Evolutionary conservation across 768 basidiomycete species (phyloP).

Genomic region (Amanita polypyramis): DNA sequence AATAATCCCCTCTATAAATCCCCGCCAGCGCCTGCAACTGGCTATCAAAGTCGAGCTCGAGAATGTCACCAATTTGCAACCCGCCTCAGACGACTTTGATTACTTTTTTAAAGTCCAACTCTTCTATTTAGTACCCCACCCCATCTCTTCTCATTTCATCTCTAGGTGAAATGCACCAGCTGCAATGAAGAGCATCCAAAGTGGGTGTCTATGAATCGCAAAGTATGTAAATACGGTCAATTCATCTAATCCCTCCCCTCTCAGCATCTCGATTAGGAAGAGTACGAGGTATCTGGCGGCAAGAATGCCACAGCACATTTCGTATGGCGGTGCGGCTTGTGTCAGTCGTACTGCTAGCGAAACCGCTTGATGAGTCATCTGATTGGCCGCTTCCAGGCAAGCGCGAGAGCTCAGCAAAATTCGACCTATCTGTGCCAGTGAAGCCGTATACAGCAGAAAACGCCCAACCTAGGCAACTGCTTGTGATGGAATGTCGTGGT

Average conservation of each 20-base stretch:
- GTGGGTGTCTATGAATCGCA: slow-evolving; percentile 57
- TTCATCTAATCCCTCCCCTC: neutral
- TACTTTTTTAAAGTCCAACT: slow-evolving; percentile 66
- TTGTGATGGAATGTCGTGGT: slow-evolving; percentile 77
- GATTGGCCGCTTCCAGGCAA: slow-evolving; percentile 34
- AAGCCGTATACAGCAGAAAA: slow-evolving; percentile 52
- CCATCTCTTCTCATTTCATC: slow-evolving; percentile 5
- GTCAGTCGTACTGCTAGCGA: slow-evolving; percentile 21
- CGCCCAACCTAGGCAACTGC: slow-evolving; percentile 50
- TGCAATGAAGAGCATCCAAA: slow-evolving; percentile 75
- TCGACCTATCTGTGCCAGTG: slow-evolving; percentile 40
- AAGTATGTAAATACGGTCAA: slow-evolving; percentile 26
- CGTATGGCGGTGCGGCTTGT: slow-evolving; percentile 70
- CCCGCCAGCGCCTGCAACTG: slow-evolving; percentile 41
- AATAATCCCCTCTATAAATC: slow-evolving; percentile 4
- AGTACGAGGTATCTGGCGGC: slow-evolving; percentile 50
- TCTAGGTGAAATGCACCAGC: slow-evolving; percentile 66
- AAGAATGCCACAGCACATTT: slow-evolving; percentile 67
- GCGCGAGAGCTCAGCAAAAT: slow-evolving; percentile 75
- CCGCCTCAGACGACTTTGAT: slow-evolving; percentile 60
- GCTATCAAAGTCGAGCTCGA: slow-evolving; percentile 76
- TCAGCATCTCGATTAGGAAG: slow-evolving; percentile 35
- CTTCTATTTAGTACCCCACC: neutral
- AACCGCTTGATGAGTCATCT: neutral
- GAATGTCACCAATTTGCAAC: slow-evolving; percentile 61